Conservation (phyloP, 1,284 basidiomycete species). For the Cutaneotrichosporon sp. region DNA sequence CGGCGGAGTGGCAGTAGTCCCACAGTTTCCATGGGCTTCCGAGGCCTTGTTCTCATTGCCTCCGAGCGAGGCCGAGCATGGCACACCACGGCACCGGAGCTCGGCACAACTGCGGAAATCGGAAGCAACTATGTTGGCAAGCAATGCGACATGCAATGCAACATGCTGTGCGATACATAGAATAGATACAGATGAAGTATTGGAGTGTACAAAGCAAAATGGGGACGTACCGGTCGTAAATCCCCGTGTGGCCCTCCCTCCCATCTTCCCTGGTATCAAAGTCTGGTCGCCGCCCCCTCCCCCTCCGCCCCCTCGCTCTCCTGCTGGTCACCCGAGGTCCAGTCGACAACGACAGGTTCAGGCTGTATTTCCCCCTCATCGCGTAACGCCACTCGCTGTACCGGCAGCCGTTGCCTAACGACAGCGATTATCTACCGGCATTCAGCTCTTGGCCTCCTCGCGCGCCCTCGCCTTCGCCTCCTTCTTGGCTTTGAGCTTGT, state of each 20-base stretch:
- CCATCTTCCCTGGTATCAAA: background rate
- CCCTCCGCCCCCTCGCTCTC: background rate
- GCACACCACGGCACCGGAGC: background rate
- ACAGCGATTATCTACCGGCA: background rate
- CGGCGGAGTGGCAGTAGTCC: too few species aligned
- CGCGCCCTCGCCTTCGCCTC: conserved; percentile 56
- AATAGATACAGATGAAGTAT: background rate
- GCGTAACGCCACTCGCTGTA: too few species aligned
- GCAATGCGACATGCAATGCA: background rate
- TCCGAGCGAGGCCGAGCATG: too few species aligned
- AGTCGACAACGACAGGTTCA: too few species aligned
- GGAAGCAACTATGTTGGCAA: background rate
- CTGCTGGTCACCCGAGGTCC: background rate
- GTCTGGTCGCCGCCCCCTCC: too few species aligned
- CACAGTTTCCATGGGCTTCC: too few species aligned
- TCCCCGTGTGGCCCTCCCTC: background rate
- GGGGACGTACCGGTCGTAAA: background rate
- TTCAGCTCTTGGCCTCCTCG: background rate
- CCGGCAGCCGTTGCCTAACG: too few species aligned
- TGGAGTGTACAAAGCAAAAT: background rate
- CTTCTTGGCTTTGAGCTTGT: conserved; percentile 83
- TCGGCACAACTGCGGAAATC: background rate
- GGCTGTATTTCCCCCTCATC: too few species aligned
- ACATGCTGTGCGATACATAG: background rate
- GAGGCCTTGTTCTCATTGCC: too few species aligned